A percentile compares a stretch with the other conserved stretches of the same genome.
These are phyloP conservation scores for Marasmius tenuissimus DNA, from an alignment of 1,284 basidiomycete species.

Conservation along the genomic window DNA sequence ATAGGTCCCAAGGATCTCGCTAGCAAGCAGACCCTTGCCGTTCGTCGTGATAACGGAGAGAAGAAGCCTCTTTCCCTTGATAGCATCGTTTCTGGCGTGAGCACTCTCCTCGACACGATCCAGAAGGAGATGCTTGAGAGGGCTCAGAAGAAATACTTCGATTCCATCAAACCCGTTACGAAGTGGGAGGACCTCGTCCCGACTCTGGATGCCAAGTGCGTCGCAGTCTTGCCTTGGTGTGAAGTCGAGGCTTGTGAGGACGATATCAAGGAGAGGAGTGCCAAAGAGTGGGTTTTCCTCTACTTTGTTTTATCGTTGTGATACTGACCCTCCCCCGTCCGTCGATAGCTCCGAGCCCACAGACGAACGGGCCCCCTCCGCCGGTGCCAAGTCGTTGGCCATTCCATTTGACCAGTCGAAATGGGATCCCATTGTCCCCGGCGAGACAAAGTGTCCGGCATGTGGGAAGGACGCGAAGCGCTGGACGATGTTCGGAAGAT, in stretches of 20 bases:
- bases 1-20: slow-evolving; percentile 93
- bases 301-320: slow-evolving; percentile 15
- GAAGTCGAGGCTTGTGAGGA: slow-evolving; percentile 94
- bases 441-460: slow-evolving; percentile 83
- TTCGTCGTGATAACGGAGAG: slow-evolving; percentile 85
- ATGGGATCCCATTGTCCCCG: slow-evolving; percentile 74
- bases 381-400: slow-evolving; percentile 95
- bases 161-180: slow-evolving; percentile 73
- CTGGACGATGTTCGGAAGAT: slow-evolving; percentile 91
- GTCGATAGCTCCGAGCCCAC: slow-evolving; percentile 72
- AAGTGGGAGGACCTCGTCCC: slow-evolving; percentile 93
- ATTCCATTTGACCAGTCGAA: slow-evolving; percentile 94
- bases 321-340: not conserved
- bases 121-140: slow-evolving; percentile 87
- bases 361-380: slow-evolving; percentile 95
- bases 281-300: slow-evolving; percentile 66
- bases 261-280: slow-evolving; percentile 95
- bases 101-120: slow-evolving; percentile 79
- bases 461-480: slow-evolving; percentile 86
- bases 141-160: slow-evolving; percentile 77
- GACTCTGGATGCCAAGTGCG: slow-evolving; percentile 86
- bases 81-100: slow-evolving; percentile 60
- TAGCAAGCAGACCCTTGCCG: slow-evolving; percentile 81
- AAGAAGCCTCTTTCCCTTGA: slow-evolving; percentile 77
- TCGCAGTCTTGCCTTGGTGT: slow-evolving; percentile 96